A percentile compares a stretch with the other conserved stretches of the same genome.
Evolutionary conservation across 441 rosid species (phyloP).

Genomic region (Eutrema salsugineum): DNA sequence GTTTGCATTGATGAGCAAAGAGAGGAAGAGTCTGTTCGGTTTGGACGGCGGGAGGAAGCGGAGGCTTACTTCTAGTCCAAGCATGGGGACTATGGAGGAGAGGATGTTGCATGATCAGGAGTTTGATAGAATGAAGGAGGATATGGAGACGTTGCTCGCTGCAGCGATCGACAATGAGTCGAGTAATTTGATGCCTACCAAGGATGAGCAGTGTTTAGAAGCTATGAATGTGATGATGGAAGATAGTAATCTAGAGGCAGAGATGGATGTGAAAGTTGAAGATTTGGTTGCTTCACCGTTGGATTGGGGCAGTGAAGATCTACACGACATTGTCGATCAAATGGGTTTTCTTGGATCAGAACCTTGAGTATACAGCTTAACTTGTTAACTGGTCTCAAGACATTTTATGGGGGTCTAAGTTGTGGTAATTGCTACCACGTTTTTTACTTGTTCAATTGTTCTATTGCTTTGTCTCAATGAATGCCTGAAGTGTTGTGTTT

Average conservation of each 20-base stretch:
- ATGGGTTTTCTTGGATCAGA: constrained; percentile 55
- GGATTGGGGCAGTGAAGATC: constrained; percentile 43
- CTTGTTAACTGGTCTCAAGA: neutral
- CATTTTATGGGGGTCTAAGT: neutral
- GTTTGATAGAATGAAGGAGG: constrained; percentile 29
- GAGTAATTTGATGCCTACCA: constrained; percentile 35
- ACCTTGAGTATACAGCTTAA: constrained; percentile 30
- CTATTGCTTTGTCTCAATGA: neutral
- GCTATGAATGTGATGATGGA: constrained; percentile 34
- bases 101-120: constrained; percentile 10
- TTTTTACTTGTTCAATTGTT: constrained; percentile 3
- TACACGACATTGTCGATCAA: constrained; percentile 61
- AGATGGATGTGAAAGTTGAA: constrained; percentile 49
- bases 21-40: constrained; percentile 35
- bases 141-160: constrained; percentile 47
- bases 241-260: constrained; percentile 36
- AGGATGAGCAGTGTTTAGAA: constrained; percentile 23
- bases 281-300: constrained; percentile 39
- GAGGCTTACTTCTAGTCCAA: constrained; percentile 49
- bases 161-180: constrained; percentile 44
- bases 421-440: constrained; percentile 14
- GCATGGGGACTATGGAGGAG: constrained; percentile 49
- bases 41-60: constrained; percentile 53
- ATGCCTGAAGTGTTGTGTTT: neutral
- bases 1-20: constrained; percentile 39